Base-by-base conservation (phyloP, 345 rosid species). In the Stellera chamaejasme region DNA sequence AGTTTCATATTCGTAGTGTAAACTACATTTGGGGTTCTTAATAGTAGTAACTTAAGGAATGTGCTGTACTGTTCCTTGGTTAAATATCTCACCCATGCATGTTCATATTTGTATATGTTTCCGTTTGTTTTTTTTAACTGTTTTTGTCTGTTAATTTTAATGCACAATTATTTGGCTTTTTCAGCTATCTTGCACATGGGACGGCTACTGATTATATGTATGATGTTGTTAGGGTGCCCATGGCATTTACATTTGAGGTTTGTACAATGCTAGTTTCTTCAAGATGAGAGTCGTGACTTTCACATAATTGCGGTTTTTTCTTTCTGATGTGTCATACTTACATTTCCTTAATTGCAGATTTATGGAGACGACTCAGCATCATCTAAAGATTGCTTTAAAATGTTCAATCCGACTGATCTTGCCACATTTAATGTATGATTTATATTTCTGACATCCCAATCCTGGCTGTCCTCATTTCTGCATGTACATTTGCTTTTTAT, bases 221-320 rank as follows among this genome's bases (percentile, higher is more conserved):
- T 43, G 95, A 90, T 23, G 66, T 90, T 65, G 80, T 74, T 13
- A 83, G 69, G 75, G 89, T 78, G 59, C 99, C 99, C 23, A 84
- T 90, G 97, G 88, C 97, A 59, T 94, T 90, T 77, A 90, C 97
- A 74, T 94, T 94, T 55, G 99, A 93, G 99, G 99, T 90, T 55
- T 69, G 82, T 69, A 44, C 59, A 50, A 61, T 71, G 59, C 25
- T 12, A 67, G 27, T 53, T 41, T 49, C 53, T 47, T 61, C 65
- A 55, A n/a, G 27, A 10, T 0, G 1, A 64, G 25, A 64, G 25
- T 25, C 51, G 0, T 27, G 65, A 28, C 16, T 25, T 26, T 48
- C 23, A 45, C 49, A 43, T 45, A 19, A 19, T 19, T 19, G 23
- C 23, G 23, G 23, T 19, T 19, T 19, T 19, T 19, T 19, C 23